Percentiles rank a stretch among this genome's conserved stretches.
Evolutionary conservation across 495 filamentous ascomycete genomes (phyloP).

Genomic region (Haplographium delicatum): DNA sequence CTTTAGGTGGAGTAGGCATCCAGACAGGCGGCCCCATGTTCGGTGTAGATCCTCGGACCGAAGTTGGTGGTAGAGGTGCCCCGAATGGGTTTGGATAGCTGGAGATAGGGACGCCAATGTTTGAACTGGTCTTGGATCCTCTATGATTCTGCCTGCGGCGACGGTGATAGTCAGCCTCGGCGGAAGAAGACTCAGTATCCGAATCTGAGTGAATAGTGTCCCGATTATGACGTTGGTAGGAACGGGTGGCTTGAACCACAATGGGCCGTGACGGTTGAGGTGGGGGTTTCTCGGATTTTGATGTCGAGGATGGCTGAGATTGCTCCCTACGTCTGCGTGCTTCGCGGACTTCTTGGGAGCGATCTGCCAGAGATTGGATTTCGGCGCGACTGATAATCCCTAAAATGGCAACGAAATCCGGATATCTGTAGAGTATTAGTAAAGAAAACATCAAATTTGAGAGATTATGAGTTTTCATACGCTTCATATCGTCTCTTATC

Average conservation of each 20-base stretch:
- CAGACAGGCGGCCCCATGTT: background rate
- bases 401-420: slow-evolving; percentile 62
- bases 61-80: background rate
- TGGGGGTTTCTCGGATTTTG: slow-evolving; percentile 1
- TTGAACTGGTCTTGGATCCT: background rate
- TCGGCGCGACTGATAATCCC: slow-evolving; percentile 55
- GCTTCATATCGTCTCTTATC: slow-evolving; percentile 66
- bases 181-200: slow-evolving; percentile 9
- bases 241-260: background rate
- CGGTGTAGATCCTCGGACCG: background rate
- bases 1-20: background rate
- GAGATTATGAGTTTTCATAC: slow-evolving; percentile 19
- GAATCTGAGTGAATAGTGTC: slow-evolving; percentile 10
- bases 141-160: background rate
- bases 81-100: slow-evolving; percentile 13
- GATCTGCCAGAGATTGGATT: slow-evolving; percentile 52
- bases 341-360: slow-evolving; percentile 48
- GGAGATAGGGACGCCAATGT: slow-evolving; percentile 1
- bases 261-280: slow-evolving; percentile 7
- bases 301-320: background rate
- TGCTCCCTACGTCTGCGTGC: slow-evolving; percentile 28
- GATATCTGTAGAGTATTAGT: slow-evolving; percentile 25
- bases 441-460: background rate
- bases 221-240: background rate
- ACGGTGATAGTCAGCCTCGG: background rate